These are phyloP conservation scores for Cystoisospora suis DNA, from an alignment of 169 alveolate genomes.

Conservation along the genomic window DNA sequence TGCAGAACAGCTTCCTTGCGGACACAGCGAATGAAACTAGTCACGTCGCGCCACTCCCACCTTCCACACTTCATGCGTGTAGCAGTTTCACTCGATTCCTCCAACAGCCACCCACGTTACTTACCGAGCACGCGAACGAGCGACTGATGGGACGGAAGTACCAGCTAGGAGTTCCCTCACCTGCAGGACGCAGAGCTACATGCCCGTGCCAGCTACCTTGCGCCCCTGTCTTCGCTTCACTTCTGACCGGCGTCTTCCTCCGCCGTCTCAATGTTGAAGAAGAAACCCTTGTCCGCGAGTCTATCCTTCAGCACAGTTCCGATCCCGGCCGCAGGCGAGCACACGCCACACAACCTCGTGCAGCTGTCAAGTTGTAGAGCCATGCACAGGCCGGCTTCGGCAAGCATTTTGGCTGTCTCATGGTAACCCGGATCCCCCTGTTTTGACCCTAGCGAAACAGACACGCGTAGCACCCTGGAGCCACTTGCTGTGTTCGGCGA, in stretches of 20 bases:
- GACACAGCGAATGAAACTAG: too few relatives aligned
- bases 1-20: too few relatives aligned
- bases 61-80: too few relatives aligned
- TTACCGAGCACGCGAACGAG: too few relatives aligned
- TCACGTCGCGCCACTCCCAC: too few relatives aligned
- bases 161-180: too few relatives aligned
- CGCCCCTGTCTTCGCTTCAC: background rate
- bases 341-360: background rate
- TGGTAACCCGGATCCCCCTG: constrained; percentile 60
- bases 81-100: too few relatives aligned
- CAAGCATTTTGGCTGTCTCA: constrained; percentile 55
- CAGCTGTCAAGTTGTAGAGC: constrained; percentile 6
- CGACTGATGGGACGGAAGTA: too few relatives aligned
- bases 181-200: too few relatives aligned
- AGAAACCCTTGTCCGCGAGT: constrained; percentile 5
- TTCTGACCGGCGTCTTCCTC: background rate
- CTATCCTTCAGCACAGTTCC: constrained; percentile 41
- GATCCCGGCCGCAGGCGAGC: constrained; percentile 46
- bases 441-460: background rate
- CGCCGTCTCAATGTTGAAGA: background rate
- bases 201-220: too few relatives aligned
- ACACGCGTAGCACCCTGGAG: background rate
- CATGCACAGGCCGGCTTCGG: constrained; percentile 38
- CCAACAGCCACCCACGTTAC: too few relatives aligned
- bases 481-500: background rate